Base-by-base conservation (phyloP, 352 stramenopile genomes). In the Phytophthora pluvialis region DNA sequence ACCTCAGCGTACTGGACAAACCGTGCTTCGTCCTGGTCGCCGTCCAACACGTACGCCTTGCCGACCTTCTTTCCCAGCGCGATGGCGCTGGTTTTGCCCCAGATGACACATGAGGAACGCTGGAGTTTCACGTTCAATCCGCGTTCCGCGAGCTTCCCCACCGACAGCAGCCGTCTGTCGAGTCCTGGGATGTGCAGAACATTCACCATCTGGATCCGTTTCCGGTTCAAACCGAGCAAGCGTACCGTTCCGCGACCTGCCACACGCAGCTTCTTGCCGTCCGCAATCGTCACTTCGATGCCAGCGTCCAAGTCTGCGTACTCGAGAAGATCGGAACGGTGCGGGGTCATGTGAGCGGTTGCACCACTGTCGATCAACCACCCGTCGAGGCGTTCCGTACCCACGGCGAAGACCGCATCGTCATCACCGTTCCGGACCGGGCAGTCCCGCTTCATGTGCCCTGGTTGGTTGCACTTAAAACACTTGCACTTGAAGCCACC, bases 331-430 rank as follows among this genome's bases (percentile, higher is more conserved):
- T 35, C 13, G 52, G 44, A 4, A 21, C 52, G 4, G 55, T 53
- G 4, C 32, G 5, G 4, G 57, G 13, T 15, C 60, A 69, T 69
- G 44, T 62, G 51, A 3, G 45, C 51, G n/a, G 51, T 56, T 25
- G 60, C 61, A 29, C 61, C 61, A 26, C 51, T 70, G 32, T 54
- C 45, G 11, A 70, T 42, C 33, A 64, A 36, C 61, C 61, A 64
- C 16, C 25, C 45, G 13, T 5, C 40, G 28, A 40, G 32, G 47
- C 5, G 61, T 64, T 44, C 38, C 38, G 11, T 9, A 25, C 38
- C n/a, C n/a, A n/a, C n/a, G n/a, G n/a, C n/a, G n/a, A n/a, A n/a
- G n/a, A n/a, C 9, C 60, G 67, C 5, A 68, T 42, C 35, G 60
- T 38, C 16, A 9, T n/a, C n/a, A n/a, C n/a, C n/a, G n/a, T n/a